These are phyloP conservation scores for Paramecium pentaurelia DNA, from an alignment of 73 alveolate genomes.

Conservation along the genomic window DNA sequence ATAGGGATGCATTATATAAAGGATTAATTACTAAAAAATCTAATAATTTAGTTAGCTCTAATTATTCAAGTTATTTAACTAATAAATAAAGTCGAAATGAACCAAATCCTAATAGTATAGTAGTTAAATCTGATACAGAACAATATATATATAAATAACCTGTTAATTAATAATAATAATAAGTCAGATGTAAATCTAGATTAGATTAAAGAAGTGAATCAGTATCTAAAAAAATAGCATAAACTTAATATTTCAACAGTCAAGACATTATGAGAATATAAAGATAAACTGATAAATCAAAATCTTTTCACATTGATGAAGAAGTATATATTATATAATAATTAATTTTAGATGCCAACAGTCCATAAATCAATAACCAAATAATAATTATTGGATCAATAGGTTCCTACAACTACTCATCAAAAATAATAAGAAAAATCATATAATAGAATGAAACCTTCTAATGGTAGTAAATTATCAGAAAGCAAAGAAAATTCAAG, in stretches of 20 bases:
- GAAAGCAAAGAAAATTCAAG: slow-evolving; percentile 30
- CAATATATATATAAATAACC: background rate
- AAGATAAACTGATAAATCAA: background rate
- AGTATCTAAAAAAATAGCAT: background rate
- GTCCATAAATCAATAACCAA: slow-evolving; percentile 19
- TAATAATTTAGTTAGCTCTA: background rate
- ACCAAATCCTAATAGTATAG: background rate
- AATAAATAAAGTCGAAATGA: background rate
- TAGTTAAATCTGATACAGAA: background rate
- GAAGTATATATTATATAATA: background rate
- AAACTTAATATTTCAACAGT: background rate
- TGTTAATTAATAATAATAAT: background rate
- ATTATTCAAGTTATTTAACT: background rate
- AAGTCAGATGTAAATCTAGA: background rate
- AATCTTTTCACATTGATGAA: slow-evolving; percentile 40
- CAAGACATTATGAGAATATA: background rate
- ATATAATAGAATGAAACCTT: background rate
- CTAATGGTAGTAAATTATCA: background rate
- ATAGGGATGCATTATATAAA: slow-evolving; percentile 22
- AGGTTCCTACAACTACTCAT: slow-evolving; percentile 28
- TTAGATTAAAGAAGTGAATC: slow-evolving; percentile 43
- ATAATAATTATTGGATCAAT: background rate
- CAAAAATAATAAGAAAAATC: background rate
- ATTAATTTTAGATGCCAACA: background rate
- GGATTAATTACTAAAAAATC: background rate